phyloP scores from a whole-genome alignment of 2,329 filamentous ascomycete genomes.

The Pseudocercospora crystallina region DNA sequence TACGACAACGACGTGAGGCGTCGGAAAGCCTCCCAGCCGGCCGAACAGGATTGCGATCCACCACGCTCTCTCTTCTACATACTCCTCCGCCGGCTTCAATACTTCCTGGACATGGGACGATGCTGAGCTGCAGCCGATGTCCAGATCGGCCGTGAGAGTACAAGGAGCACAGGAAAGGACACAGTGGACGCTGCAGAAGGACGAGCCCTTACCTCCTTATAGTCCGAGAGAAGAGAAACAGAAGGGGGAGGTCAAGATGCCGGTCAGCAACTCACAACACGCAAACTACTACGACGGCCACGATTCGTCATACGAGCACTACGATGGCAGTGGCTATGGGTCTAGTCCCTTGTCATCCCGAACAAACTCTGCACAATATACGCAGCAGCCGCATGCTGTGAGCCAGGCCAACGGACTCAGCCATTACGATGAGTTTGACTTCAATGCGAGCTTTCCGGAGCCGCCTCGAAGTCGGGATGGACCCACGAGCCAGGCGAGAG shows the following conservation, averaged over 20 bases:
- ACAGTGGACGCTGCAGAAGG: conserved; percentile 21
- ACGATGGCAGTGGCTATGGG: conserved; percentile 30
- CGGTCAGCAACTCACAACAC: no score
- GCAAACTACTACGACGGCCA: conserved; percentile 6
- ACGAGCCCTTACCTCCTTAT: conserved; percentile 15
- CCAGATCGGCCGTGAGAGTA: conserved; percentile 24
- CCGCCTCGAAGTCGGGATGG: conserved; percentile 9
- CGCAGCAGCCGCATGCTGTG: conserved; percentile 8
- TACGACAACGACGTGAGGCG: no score
- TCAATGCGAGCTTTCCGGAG: conserved; percentile 20
- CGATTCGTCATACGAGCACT: conserved; percentile 28
- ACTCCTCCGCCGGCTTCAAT: background rate
- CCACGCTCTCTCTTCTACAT: conserved; percentile 30
- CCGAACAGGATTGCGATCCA: conserved; percentile 1
- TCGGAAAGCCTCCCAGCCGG: no score
- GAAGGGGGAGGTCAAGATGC: background rate
- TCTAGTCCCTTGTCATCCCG: conserved; percentile 14
- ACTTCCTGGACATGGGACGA: background rate
- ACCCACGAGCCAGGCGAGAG: conserved; percentile 6
- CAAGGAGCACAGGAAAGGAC: conserved; percentile 22
- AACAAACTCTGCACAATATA: conserved; percentile 14
- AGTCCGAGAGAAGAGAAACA: conserved; percentile 11
- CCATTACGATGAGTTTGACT: conserved; percentile 26
- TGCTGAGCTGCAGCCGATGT: conserved; percentile 17
- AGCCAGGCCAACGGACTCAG: conserved; percentile 16